phyloP scores from a whole-genome alignment of 257 asterid genomes.

The Nemophila menziesii region DNA sequence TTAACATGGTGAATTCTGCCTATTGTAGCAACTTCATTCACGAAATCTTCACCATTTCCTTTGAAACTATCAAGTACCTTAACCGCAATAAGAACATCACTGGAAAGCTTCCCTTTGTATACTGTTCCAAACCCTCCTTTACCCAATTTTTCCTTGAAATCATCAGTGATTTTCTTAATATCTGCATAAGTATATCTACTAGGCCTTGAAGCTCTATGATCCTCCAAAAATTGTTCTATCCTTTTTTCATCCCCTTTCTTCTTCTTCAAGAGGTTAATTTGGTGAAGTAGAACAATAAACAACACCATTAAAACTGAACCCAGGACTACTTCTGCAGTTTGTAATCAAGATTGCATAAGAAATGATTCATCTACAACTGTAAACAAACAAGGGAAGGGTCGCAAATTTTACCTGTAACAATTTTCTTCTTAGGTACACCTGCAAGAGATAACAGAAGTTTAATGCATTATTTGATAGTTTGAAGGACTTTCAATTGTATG shows the following conservation, averaged over 20 bases:
- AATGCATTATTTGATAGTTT: no score
- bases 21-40: slow-evolving; percentile 29
- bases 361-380: not conserved
- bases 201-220: slow-evolving; percentile 17
- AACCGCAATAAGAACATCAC: slow-evolving; percentile 28
- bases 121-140: slow-evolving; percentile 34
- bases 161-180: slow-evolving; percentile 27
- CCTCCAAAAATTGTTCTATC: slow-evolving; percentile 11
- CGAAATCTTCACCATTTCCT: slow-evolving; percentile 33
- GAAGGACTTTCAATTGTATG: no score
- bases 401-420: not conserved
- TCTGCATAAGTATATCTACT: slow-evolving; percentile 30
- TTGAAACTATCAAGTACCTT: slow-evolving; percentile 19
- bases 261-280: slow-evolving; percentile 1
- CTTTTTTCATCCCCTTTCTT: slow-evolving; percentile 1
- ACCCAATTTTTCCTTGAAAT: slow-evolving; percentile 22
- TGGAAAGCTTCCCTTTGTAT: slow-evolving; percentile 26
- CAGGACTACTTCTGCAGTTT: not conserved
- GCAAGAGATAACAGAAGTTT: no score
- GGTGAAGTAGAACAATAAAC: not conserved
- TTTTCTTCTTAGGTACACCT: not conserved
- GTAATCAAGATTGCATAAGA: not conserved
- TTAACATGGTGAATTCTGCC: slow-evolving; percentile 28
- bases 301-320: not conserved
- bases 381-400: not conserved